Evolutionary conservation across 2,329 filamentous ascomycete genomes (phyloP).

Genomic region (Claviceps sp.): DNA sequence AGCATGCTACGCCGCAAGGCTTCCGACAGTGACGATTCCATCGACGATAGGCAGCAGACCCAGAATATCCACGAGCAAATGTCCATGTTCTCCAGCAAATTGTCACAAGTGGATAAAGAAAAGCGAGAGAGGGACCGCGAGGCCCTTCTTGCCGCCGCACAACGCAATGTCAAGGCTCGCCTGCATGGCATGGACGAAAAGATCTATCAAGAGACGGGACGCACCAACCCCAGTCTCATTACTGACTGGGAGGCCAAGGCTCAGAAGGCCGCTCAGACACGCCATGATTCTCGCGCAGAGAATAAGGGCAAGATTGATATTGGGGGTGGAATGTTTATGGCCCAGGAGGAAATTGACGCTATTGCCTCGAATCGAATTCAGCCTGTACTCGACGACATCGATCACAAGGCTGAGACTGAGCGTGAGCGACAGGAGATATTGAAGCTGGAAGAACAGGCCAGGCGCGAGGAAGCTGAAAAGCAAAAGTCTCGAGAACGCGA

Average conservation of each 20-base stretch:
- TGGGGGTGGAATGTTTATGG: slow-evolving; percentile 69
- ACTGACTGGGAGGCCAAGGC: slow-evolving; percentile 73
- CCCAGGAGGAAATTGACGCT: slow-evolving; percentile 62
- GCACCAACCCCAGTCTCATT: slow-evolving; percentile 52
- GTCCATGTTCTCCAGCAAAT: slow-evolving; percentile 57
- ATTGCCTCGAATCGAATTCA: slow-evolving; percentile 68
- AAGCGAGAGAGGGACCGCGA: slow-evolving; percentile 67
- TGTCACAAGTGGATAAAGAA: slow-evolving; percentile 56
- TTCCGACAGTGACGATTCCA: slow-evolving; percentile 48
- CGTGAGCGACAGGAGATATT: slow-evolving; percentile 54
- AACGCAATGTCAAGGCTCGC: slow-evolving; percentile 70
- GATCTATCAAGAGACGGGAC: slow-evolving; percentile 63
- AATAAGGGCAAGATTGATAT: slow-evolving; percentile 49
- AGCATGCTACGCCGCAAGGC: slow-evolving; percentile 48
- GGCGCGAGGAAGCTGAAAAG: slow-evolving; percentile 35
- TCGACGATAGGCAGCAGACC: slow-evolving; percentile 54
- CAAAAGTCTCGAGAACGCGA: slow-evolving; percentile 38
- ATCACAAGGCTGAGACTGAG: slow-evolving; percentile 61
- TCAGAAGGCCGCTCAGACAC: slow-evolving; percentile 51
- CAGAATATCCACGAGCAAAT: slow-evolving; percentile 65
- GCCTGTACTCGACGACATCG: slow-evolving; percentile 75
- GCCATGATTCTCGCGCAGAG: slow-evolving; percentile 45
- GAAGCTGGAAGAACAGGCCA: slow-evolving; percentile 44
- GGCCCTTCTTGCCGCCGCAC: slow-evolving; percentile 61
- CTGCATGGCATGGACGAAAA: slow-evolving; percentile 73